These are phyloP conservation scores for Otatea glauca DNA, from an alignment of 176 grass and related monocot genomes.

Conservation along the genomic window DNA sequence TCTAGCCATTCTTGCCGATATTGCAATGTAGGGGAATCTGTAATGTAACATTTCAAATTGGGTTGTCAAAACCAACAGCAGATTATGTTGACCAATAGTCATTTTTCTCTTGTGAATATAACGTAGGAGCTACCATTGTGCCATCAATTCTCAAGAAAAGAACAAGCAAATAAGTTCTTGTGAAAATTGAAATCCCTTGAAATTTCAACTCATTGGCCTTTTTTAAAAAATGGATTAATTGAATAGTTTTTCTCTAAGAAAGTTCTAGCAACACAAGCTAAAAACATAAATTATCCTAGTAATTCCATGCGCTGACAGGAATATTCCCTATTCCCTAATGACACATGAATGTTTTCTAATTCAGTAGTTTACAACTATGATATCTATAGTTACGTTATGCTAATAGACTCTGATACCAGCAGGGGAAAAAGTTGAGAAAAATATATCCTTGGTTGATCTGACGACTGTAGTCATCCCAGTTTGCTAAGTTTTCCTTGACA, in stretches of 20 bases:
- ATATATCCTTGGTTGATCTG: constrained; percentile 2
- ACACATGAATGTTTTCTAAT: neutral
- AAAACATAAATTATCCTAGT: neutral
- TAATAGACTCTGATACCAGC: neutral
- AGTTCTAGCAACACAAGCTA: neutral
- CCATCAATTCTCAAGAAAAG: neutral
- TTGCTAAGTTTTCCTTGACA: neutral
- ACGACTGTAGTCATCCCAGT: neutral
- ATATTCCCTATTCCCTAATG: neutral
- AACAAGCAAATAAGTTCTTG: neutral
- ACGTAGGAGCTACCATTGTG: neutral
- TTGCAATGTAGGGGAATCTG: constrained; percentile 56
- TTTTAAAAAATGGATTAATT: too few relatives aligned
- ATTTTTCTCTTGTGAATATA: constrained; percentile 26
- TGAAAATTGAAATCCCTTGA: neutral
- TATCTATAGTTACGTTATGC: neutral
- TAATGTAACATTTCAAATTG: constrained; percentile 25
- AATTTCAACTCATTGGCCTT: neutral
- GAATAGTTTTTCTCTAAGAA: too few relatives aligned
- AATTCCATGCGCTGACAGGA: neutral
- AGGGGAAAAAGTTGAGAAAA: neutral
- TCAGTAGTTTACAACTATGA: neutral
- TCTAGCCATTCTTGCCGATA: constrained; percentile 69
- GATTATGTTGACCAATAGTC: neutral
- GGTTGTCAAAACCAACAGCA: constrained; percentile 6